phyloP scores from a whole-genome alignment of 139 green algal species.

The Medakamo hakoo region DNA sequence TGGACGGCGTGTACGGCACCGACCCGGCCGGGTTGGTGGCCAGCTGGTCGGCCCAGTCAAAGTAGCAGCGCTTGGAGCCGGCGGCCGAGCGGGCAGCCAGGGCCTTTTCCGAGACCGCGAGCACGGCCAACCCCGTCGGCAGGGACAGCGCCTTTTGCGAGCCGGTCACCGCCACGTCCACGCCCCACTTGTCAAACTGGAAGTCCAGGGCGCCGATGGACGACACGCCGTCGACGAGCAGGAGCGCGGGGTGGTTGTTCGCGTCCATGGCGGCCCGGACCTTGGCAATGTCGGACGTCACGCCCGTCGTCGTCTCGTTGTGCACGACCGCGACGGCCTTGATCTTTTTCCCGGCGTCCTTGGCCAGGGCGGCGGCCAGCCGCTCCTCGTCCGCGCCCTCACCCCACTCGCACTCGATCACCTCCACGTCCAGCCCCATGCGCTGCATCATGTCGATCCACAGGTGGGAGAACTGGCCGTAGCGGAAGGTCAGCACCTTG shows the following conservation, averaged over 20 bases:
- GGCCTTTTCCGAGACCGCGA: slow-evolving; percentile 70
- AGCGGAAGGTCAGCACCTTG: slow-evolving; percentile 51
- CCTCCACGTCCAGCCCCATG: slow-evolving; percentile 79
- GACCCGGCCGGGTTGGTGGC: slow-evolving; percentile 38
- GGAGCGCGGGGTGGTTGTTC: slow-evolving; percentile 60
- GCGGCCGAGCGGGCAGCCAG: slow-evolving; percentile 52
- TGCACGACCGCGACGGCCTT: slow-evolving; percentile 92
- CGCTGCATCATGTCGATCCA: slow-evolving; percentile 96
- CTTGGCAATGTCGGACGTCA: slow-evolving; percentile 67
- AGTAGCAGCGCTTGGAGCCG: slow-evolving; percentile 67
- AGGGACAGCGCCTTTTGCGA: slow-evolving; percentile 92
- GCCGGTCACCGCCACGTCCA: slow-evolving; percentile 92
- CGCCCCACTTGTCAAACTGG: slow-evolving; percentile 83
- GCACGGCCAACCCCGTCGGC: slow-evolving; percentile 79
- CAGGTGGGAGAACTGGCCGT: slow-evolving; percentile 87
- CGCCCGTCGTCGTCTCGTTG: slow-evolving; percentile 93
- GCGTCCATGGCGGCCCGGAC: slow-evolving; percentile 54
- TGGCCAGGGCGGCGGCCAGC: slow-evolving; percentile 38
- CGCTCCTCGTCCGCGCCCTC: slow-evolving; percentile 67
- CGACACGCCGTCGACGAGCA: slow-evolving; percentile 84
- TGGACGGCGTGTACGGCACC: slow-evolving; percentile 54
- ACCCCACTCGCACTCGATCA: slow-evolving; percentile 80
- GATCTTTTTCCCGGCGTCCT: slow-evolving; percentile 73
- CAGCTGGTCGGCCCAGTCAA: slow-evolving; percentile 61
- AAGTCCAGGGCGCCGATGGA: slow-evolving; percentile 89